A percentile compares a stretch with the other conserved stretches of the same genome.
Evolutionary conservation across 768 basidiomycete species (phyloP).

Genomic region (Myochromella boudieri): DNA sequence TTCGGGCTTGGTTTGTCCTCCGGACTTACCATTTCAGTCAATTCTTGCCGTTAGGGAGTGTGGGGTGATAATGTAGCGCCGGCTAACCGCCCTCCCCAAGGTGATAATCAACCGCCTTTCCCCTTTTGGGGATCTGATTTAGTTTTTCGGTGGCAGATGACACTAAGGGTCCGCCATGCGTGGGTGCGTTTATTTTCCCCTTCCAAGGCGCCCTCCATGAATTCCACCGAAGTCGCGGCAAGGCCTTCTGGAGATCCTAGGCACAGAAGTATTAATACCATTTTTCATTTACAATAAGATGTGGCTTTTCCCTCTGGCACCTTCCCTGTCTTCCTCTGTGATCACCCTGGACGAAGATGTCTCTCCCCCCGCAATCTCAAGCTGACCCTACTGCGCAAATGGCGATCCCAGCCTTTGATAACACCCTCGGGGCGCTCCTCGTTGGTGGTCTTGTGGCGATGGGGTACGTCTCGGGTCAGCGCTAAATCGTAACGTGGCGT

Average conservation of each 20-base stretch:
- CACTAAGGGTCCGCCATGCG: not conserved
- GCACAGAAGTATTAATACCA: not conserved
- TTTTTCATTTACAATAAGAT: too few species aligned
- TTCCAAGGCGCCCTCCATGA: not conserved
- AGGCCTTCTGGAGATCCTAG: not conserved
- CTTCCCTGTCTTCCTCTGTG: not conserved
- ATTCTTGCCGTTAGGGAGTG: too few species aligned
- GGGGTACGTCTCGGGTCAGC: slow-evolving; percentile 37
- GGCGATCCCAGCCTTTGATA: slow-evolving; percentile 36
- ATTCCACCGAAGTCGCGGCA: slow-evolving; percentile 4
- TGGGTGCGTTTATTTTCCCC: not conserved
- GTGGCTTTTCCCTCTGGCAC: not conserved
- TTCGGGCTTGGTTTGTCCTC: too few species aligned
- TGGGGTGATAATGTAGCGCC: too few species aligned
- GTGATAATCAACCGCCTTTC: too few species aligned
- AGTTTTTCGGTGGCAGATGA: not conserved
- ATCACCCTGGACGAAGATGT: slow-evolving; percentile 14
- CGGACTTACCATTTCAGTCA: too few species aligned
- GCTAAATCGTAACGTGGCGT: not conserved
- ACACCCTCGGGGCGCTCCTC: slow-evolving; percentile 55
- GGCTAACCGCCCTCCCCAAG: too few species aligned
- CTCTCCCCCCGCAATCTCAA: slow-evolving; percentile 11
- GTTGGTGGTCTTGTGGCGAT: slow-evolving; percentile 53
- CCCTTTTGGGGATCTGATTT: too few species aligned
- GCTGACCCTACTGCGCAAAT: too few species aligned